phyloP scores from a whole-genome alignment of 2,329 filamentous ascomycete species.

The Ascosphaera aggregata region DNA sequence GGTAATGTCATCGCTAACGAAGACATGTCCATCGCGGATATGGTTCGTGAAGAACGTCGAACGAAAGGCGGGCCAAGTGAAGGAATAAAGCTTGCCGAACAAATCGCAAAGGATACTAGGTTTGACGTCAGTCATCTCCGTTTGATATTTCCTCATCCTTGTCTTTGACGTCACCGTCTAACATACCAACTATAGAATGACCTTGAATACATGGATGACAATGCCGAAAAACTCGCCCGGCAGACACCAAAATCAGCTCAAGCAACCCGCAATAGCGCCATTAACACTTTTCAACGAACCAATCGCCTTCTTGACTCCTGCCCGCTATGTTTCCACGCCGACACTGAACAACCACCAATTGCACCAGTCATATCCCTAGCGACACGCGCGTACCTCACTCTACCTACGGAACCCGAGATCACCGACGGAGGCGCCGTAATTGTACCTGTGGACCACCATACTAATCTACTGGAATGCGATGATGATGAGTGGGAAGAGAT shows the following conservation, averaged over 20 bases:
- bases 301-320: slow-evolving; percentile 69
- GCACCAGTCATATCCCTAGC: slow-evolving; percentile 72
- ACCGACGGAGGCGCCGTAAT: slow-evolving; percentile 67
- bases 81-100: slow-evolving; percentile 60
- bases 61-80: slow-evolving; percentile 60
- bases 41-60: slow-evolving; percentile 83
- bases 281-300: slow-evolving; percentile 75
- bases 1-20: slow-evolving; percentile 77
- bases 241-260: slow-evolving; percentile 72
- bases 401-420: slow-evolving; percentile 75
- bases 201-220: slow-evolving; percentile 94
- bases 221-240: slow-evolving; percentile 69
- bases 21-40: slow-evolving; percentile 90
- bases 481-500: slow-evolving; percentile 99
- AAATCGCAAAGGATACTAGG: slow-evolving; percentile 79
- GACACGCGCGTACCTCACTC: slow-evolving; percentile 67
- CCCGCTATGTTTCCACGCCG: slow-evolving; percentile 81
- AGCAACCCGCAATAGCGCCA: slow-evolving; percentile 68
- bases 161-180: too few relatives aligned
- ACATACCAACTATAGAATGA: slow-evolving; percentile 31
- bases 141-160: too few relatives aligned
- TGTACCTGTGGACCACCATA: slow-evolving; percentile 65
- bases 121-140: slow-evolving; percentile 37
- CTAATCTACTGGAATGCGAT: slow-evolving; percentile 88
- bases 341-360: slow-evolving; percentile 49